Base-by-base conservation (phyloP, 208 protist species). In the Leishmania tarentolae region DNA sequence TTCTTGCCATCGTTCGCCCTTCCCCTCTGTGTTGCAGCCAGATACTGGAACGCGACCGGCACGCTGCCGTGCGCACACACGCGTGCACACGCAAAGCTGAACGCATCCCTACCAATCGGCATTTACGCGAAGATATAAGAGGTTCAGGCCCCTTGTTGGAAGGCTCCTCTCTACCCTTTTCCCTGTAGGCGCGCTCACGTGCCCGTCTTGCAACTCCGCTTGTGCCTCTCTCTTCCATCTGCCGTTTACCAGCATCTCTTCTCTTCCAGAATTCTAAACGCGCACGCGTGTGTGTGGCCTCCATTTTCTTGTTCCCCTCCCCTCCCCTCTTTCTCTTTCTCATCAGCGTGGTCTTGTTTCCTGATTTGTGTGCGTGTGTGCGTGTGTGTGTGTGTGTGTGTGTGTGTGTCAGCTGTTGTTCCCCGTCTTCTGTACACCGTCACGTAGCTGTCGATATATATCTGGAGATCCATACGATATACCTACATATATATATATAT, bases 191-290 rank as follows among this genome's bases (percentile, higher is more conserved):
- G 61, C 61, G 61, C 31, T 66, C 28, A 11, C 61, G 61, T 66
- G 57, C 57, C 28, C 28, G 57, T 28, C 28, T 17, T 59, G 24
- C 56, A 17, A 24, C 15, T 21, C 15, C 21, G 52, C 52, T 28
- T 4, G 61, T 66, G 59, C 19, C 71, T 76, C 31, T 42, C 44
- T 77, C 31, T 56, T 52, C 80, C 80, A 2, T 71, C 46, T 80
- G 4, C 72, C 56, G n/a, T 61, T 66, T 52, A 17, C 15, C 50
- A 53, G 56, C 70, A 19, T 63, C 47, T 53, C 50, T 53, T 53
- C 15, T 53, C 15, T 52, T 52, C 47, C 47, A 52, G 47, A 8
- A 15, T 15, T 52, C 47, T 8, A 52, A 52, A 52, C 47, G 47
- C 47, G 8, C 47, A 52, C 47, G 47, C 47, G 57, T 65, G n/a